phyloP scores from a whole-genome alignment of 2,329 filamentous ascomycete genomes.

The Exophiala calicioides region DNA sequence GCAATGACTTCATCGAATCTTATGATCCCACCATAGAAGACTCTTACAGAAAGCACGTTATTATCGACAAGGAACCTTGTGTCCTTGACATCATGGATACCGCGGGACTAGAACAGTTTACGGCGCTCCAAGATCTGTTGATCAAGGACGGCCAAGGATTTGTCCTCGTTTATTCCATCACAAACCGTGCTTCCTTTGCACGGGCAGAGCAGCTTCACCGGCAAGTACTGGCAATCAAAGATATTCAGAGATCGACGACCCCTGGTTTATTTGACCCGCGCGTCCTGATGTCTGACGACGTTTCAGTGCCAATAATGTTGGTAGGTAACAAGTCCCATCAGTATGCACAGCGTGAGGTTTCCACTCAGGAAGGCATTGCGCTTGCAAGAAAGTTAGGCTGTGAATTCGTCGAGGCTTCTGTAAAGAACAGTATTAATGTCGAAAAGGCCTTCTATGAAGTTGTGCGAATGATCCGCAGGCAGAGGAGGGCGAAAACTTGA shows the following conservation, averaged over 20 bases:
- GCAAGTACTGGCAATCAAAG: slow-evolving; percentile 93
- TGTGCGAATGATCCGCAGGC: no score
- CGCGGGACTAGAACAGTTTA: slow-evolving; percentile 96
- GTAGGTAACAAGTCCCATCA: slow-evolving; percentile 98
- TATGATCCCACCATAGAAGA: slow-evolving; percentile 67
- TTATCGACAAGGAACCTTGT: slow-evolving; percentile 91
- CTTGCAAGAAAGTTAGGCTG: slow-evolving; percentile 88
- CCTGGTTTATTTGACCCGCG: no score
- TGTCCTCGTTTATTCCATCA: slow-evolving; percentile 96
- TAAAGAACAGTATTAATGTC: slow-evolving; percentile 97
- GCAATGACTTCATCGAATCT: slow-evolving; percentile 74
- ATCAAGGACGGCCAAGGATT: slow-evolving; percentile 96
- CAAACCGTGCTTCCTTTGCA: slow-evolving; percentile 91
- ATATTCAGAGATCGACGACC: no score
- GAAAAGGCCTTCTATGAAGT: slow-evolving; percentile 98
- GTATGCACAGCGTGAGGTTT: slow-evolving; percentile 91
- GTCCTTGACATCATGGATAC: slow-evolving; percentile 97
- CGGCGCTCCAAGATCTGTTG: slow-evolving; percentile 93
- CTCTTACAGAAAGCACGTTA: slow-evolving; percentile 67
- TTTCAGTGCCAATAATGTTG: slow-evolving; percentile 85
- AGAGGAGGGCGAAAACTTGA: no score
- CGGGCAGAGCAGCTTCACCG: slow-evolving; percentile 94
- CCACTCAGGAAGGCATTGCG: slow-evolving; percentile 89
- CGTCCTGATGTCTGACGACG: no score
- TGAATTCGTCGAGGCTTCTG: slow-evolving; percentile 94